Evolutionary conservation across 495 filamentous ascomycete genomes (phyloP), one percentile per base, ranked within the genome.

Genomic region (Niebla homalea): DNA sequence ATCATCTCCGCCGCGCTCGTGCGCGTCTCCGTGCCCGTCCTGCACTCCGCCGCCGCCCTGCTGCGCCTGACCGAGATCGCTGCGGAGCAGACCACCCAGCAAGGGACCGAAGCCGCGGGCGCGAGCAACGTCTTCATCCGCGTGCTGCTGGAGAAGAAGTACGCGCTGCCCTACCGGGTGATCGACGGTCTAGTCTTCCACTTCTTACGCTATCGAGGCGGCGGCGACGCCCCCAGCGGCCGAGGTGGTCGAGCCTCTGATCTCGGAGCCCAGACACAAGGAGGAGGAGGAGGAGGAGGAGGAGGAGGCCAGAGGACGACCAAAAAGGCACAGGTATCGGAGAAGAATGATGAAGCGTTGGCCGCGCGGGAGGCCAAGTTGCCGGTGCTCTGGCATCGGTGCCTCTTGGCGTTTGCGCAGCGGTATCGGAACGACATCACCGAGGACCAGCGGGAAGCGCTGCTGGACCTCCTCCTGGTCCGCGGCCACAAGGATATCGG

Each of bases 151-250:
- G 89, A 97, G 68, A 99, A 99, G 75, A 87, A 88, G 59, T 97
- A 99, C 57, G 92, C 92, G 1, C 73, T 98, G 19, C 92, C 92
- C 26, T 94, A 84, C 69, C 89, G 94, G 64, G 90, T 93, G 21
- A 80, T 98, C 18, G 92, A 98, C 57, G 82, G 88, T 20, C 71
- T 97, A 5, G 93, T 97, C 15, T 97, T 96, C 68, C 89, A 97
- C 66, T 98, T 96, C 64, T 64, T 95, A 55, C 81, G 92, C 16
- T 96, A 96, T 68, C 78, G 84, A 35, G 52, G 69, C 71, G 43
- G 51, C 59, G 43, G 36, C 19, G 49, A 43, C 19, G 23, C n/a
- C n/a, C n/a, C n/a, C n/a, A n/a, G n/a, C n/a, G n/a, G n/a, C n/a
- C n/a, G n/a, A n/a, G n/a, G n/a, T n/a, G 45, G 29, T 38, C 51